A percentile compares a stretch with the other conserved stretches of the same genome.
Evolutionary conservation across 306 rosid species (phyloP).

Genomic region (Dryas drummondii): DNA sequence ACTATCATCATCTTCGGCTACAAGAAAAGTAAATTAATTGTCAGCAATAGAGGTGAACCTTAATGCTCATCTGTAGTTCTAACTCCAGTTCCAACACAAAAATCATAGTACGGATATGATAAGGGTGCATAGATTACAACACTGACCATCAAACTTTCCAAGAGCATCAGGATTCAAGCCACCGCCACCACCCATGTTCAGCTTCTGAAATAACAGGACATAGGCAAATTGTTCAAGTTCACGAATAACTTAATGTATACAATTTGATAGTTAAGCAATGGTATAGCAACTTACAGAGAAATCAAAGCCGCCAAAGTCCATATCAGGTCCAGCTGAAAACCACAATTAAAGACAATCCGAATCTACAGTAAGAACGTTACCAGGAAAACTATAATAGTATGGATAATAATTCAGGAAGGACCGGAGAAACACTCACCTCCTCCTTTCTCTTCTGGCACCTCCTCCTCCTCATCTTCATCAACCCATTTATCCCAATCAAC

Average conservation of each 20-base stretch:
- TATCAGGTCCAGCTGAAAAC: constrained; percentile 45
- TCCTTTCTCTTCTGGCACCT: neutral
- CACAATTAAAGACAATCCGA: neutral
- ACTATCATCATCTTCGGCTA: constrained; percentile 12
- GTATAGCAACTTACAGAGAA: constrained; percentile 48
- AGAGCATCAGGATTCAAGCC: constrained; percentile 16
- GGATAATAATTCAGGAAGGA: neutral
- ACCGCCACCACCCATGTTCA: constrained; percentile 32
- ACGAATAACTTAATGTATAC: neutral
- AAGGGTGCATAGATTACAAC: neutral
- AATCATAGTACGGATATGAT: neutral
- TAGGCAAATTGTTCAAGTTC: neutral
- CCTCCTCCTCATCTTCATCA: constrained; percentile 75
- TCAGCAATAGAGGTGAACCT: neutral
- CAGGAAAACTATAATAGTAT: neutral
- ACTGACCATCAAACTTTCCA: constrained; percentile 30
- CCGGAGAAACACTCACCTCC: constrained; percentile 21
- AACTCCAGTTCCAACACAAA: neutral
- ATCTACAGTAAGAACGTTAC: neutral
- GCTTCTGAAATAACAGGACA: constrained; percentile 16
- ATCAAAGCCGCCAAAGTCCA: constrained; percentile 49
- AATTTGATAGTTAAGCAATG: neutral
- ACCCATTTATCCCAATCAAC: constrained; percentile 88
- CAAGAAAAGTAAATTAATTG: neutral
- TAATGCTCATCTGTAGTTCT: neutral